A percentile compares a stretch with the other conserved stretches of the same genome.
Conservation (phyloP, 192 early-diverging fungal genomes). For the Coemansia sp. region DNA sequence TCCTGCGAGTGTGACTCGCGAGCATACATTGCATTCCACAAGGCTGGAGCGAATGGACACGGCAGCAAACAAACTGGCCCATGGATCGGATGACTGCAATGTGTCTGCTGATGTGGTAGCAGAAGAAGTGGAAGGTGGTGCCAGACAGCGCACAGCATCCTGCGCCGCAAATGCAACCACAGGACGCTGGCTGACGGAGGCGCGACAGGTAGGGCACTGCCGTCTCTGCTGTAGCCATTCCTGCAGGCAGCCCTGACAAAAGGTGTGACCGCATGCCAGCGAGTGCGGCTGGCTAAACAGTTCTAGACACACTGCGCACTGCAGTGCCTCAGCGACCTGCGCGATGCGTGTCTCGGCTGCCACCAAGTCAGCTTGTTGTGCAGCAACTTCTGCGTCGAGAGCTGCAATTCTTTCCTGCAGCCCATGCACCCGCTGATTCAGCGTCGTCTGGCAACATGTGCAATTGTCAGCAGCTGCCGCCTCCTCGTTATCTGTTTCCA, state of each 20-base stretch:
- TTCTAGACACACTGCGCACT: constrained; percentile 51
- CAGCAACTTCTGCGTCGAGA: constrained; percentile 30
- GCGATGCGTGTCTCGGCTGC: constrained; percentile 5
- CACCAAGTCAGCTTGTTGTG: constrained; percentile 18
- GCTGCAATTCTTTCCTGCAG: constrained; percentile 16
- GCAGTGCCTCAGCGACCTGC: constrained; percentile 23
- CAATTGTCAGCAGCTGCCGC: not conserved
- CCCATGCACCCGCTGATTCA: constrained; percentile 3
- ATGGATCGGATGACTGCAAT: constrained; percentile 8
- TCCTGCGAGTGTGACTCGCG: not conserved
- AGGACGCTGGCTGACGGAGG: constrained; percentile 26
- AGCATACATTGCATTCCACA: constrained; percentile 4
- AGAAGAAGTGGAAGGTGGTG: not conserved
- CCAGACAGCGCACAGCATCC: constrained; percentile 21
- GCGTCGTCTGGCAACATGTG: not conserved
- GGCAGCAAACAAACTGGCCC: constrained; percentile 23
- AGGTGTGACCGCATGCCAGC: constrained; percentile 50
- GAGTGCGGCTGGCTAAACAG: constrained; percentile 33
- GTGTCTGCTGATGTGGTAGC: not conserved
- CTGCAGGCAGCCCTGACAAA: constrained; percentile 39
- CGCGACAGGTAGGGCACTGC: constrained; percentile 45
- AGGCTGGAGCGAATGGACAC: not conserved
- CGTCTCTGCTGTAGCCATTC: constrained; percentile 37
- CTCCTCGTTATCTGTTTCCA: not conserved
- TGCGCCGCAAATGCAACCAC: constrained; percentile 23